Evolutionary conservation across 148 eudicot genomes (phyloP), one percentile per base, ranked within the genome.

Genomic region (Amaranthus hypochondriacus): DNA sequence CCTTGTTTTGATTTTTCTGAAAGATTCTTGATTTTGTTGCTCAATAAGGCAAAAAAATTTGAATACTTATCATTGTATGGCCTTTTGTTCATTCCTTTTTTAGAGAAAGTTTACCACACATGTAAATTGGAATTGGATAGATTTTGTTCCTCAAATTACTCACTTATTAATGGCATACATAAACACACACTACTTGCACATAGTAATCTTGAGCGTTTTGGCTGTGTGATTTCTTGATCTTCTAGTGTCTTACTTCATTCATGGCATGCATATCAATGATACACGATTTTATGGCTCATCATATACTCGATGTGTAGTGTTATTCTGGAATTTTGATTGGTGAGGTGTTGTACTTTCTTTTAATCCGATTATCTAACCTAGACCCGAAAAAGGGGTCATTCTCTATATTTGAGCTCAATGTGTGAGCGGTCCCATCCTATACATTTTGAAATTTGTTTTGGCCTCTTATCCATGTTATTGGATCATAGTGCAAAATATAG

Each of bases 31-130:
- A 39, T 50, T 58, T 50, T 21, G 77, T 75, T 48, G 62, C 66
- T 75, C 28, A 75, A 11, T 68, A 59, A 68, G 60, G 53, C 28
- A 2, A 21, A 46, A 48, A 50, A 9, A 47, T 21, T 76, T 48
- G 48, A 69, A 48, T 59, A 71, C 69, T 62, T 73, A 6, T 51
- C 42, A 28, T 28, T 28, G 0, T 28, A 28, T 28, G 39, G 39
- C 39, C 39, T 28, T 28, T 28, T 28, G 39, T 28, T 28, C 39
- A 28, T 28, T 28, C 39, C 39, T 28, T 28, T 28, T 28, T 28
- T 28, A 28, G 39, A 28, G 39, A 28, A 28, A 0, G 39, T 28
- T 28, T 28, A 28, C 39, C 39, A 28, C 39, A 28, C 39, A 28
- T 28, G 39, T 28, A 28, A 28, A 28, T 28, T 28, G 39, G 39